phyloP scores from a whole-genome alignment of 495 filamentous ascomycete species.

The Penicillium daleae region DNA sequence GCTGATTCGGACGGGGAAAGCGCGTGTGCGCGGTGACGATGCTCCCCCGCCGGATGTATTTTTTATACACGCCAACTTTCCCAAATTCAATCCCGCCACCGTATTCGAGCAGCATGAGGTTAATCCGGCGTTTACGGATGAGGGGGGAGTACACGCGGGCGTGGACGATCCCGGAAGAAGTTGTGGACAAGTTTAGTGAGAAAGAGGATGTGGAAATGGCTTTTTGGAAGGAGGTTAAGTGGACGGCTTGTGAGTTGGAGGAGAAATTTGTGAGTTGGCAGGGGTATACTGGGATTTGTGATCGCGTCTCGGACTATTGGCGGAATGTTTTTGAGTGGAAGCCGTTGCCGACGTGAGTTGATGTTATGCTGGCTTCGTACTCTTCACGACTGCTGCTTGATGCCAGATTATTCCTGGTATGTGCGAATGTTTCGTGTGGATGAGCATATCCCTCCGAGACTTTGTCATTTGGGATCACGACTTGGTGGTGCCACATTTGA shows the following conservation, averaged over 20 bases:
- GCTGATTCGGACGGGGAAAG: slow-evolving; percentile 21
- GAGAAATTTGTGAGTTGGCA: slow-evolving; percentile 42
- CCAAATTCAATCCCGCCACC: slow-evolving; percentile 53
- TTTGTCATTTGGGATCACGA: neutral
- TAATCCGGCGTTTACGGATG: slow-evolving; percentile 38
- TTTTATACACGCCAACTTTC: slow-evolving; percentile 52
- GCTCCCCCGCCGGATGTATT: slow-evolving; percentile 32
- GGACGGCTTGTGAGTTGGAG: slow-evolving; percentile 53
- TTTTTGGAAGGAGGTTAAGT: slow-evolving; percentile 54
- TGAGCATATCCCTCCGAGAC: neutral
- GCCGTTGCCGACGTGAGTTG: slow-evolving; percentile 4
- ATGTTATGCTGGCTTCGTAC: neutral
- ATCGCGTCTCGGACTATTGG: slow-evolving; percentile 30
- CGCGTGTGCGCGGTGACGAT: slow-evolving; percentile 23
- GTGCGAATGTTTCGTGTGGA: neutral
- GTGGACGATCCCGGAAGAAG: slow-evolving; percentile 47
- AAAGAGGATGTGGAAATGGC: slow-evolving; percentile 50
- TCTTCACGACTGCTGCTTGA: neutral
- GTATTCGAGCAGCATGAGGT: slow-evolving; percentile 42
- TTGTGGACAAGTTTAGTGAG: slow-evolving; percentile 38
- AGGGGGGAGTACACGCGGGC: slow-evolving; percentile 45
- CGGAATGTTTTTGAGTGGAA: slow-evolving; percentile 22
- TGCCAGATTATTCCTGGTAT: neutral
- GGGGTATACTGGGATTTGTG: slow-evolving; percentile 36
- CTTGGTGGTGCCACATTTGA: neutral